Percentiles rank a stretch among this genome's conserved stretches.
These are phyloP conservation scores for Ceratocystis papillata DNA, from an alignment of 2,329 filamentous ascomycete genomes.

Conservation along the genomic window DNA sequence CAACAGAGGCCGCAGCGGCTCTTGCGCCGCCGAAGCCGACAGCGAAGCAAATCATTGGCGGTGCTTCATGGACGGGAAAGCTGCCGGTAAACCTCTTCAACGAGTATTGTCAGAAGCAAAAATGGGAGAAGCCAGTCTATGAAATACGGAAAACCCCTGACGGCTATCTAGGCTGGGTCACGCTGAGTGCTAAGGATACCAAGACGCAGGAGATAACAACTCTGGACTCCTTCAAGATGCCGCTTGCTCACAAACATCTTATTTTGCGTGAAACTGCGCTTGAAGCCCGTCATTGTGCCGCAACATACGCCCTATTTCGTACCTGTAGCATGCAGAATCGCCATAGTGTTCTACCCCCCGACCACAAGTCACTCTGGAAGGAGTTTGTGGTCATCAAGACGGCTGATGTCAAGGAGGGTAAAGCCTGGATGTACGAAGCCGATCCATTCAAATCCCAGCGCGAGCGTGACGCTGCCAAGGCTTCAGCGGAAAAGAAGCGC, in stretches of 20 bases:
- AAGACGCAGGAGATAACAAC: constrained; percentile 71
- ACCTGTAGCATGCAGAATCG: constrained; percentile 94
- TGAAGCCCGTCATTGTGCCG: constrained; percentile 87
- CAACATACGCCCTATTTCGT: constrained; percentile 80
- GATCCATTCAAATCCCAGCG: constrained; percentile 78
- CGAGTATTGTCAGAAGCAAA: constrained; percentile 90
- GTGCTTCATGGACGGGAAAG: constrained; percentile 94
- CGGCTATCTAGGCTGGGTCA: constrained; percentile 70
- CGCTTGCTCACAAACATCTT: constrained; percentile 62
- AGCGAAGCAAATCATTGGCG: constrained; percentile 75
- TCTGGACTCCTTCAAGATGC: constrained; percentile 73
- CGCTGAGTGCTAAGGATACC: constrained; percentile 60
- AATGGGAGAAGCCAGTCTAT: constrained; percentile 91
- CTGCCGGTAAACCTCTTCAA: constrained; percentile 85
- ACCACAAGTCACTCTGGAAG: constrained; percentile 85
- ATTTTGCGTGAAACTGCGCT: constrained; percentile 67
- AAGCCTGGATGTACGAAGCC: constrained; percentile 83
- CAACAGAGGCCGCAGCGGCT: constrained; percentile 16
- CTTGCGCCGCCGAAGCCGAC: constrained; percentile 48
- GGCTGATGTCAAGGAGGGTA: constrained; percentile 65
- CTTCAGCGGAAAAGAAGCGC: constrained; percentile 65
- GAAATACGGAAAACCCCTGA: constrained; percentile 64
- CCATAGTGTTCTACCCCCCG: constrained; percentile 85
- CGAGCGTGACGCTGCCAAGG: constrained; percentile 69
- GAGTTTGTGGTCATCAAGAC: constrained; percentile 75